Evolutionary conservation across 495 filamentous ascomycete genomes (phyloP).

Genomic region (Pyrenula massariospora): DNA sequence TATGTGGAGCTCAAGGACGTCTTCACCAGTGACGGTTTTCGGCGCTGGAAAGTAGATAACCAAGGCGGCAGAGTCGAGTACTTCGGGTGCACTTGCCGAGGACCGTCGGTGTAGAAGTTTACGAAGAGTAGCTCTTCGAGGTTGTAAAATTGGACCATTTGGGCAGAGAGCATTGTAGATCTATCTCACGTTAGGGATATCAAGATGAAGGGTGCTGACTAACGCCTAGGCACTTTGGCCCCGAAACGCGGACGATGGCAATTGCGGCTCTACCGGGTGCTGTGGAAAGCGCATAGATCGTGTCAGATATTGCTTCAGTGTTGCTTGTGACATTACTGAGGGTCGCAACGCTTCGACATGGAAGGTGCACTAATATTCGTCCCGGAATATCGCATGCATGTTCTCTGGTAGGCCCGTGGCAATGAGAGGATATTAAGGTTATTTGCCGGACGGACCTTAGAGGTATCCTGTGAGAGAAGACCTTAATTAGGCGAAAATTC

Average conservation of each 20-base stretch:
- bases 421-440: background rate
- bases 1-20: constrained; percentile 83
- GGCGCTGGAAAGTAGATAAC: constrained; percentile 83
- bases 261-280: constrained; percentile 80
- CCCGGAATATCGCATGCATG: no score
- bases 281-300: constrained; percentile 89
- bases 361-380: no score
- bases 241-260: constrained; percentile 82
- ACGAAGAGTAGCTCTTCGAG: constrained; percentile 66
- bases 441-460: background rate
- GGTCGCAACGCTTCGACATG: background rate
- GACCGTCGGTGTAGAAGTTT: constrained; percentile 58
- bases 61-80: constrained; percentile 74
- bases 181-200: constrained; percentile 25
- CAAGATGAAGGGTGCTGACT: constrained; percentile 13
- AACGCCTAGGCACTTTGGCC: constrained; percentile 61
- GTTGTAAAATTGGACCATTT: constrained; percentile 44
- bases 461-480: background rate
- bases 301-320: constrained; percentile 15
- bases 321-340: background rate
- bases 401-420: no score
- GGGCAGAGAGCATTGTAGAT: constrained; percentile 74
- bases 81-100: constrained; percentile 16
- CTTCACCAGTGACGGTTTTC: constrained; percentile 80
- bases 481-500: background rate